Base-by-base conservation (phyloP, 768 basidiomycete genomes). In the Phlebiopsis flavidoalba region DNA sequence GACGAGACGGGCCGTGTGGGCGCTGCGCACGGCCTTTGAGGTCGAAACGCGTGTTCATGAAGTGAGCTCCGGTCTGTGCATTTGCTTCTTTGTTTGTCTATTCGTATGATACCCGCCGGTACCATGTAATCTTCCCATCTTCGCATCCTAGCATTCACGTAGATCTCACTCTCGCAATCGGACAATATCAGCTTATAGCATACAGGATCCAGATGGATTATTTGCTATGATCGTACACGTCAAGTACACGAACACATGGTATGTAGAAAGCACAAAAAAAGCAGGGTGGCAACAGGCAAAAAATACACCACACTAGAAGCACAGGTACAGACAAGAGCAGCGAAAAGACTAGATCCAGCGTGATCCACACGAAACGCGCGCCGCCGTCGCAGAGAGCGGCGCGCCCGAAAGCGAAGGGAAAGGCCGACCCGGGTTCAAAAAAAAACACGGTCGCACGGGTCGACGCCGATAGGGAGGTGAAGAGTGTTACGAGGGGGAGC, bases 1-100 rank as follows among this genome's bases (percentile, higher is more conserved):
- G 77, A 83, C 52, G 90, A 93, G 70, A 86, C 89, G 0, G 93
- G 93, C 5, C 80, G 83, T 46, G 88, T 94, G 1, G 93, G 92
- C 0, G 84, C 90, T 45, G 89, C n/a, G n/a, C 90, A 8, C 76
- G 87, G 48, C 87, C 91, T 1, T 65, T 89, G 58, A 77, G 83
- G 59, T 79, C 84, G 31, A 91, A 90, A 73, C 85, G 80, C 61
- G 71, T 94, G 52, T 96, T 95, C 70, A 83, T 88, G 21, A 77
- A 83, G 64, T 93, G 58, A 69, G 40, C 40, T 3, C 3, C 11
- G 12, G 11, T 43, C 8, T 43, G 10, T 17, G 40, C 12, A 31
- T 6, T 12, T 43, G 17, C 40, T 17, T 3, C 8, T 12, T 17
- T 43, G 3, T 10, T 43, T 8, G 11, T 43, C 40, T 43, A 43